phyloP scores from a whole-genome alignment of 345 rosid genomes.

The Draba incana region DNA sequence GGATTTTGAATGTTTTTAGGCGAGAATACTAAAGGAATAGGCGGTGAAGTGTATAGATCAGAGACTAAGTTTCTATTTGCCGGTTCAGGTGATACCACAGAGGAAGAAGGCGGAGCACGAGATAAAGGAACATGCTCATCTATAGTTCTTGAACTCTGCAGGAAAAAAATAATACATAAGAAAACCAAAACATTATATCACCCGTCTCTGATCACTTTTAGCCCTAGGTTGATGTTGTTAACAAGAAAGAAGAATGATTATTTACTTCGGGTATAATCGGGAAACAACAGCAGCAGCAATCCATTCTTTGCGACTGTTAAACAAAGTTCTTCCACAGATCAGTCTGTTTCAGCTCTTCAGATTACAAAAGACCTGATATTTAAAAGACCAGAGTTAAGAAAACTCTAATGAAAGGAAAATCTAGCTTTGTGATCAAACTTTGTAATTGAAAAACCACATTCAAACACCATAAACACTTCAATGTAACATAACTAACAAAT shows the following conservation, averaged over 20 bases:
- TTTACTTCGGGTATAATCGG: conserved; percentile 66
- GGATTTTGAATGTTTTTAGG: conserved; percentile 50
- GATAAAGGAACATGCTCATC: conserved; percentile 73
- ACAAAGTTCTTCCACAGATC: not conserved
- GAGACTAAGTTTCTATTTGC: conserved; percentile 67
- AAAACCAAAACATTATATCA: not conserved
- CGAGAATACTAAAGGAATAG: conserved; percentile 57
- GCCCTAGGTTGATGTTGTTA: not conserved
- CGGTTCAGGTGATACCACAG: conserved; percentile 51
- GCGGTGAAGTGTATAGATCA: conserved; percentile 67
- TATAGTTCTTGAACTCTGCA: conserved; percentile 59
- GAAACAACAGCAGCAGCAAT: conserved; percentile 90
- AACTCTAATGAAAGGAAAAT: not conserved
- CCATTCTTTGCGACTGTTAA: conserved; percentile 48
- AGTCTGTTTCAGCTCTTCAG: conserved; percentile 3
- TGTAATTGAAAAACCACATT: not conserved
- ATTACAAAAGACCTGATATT: conserved; percentile 18
- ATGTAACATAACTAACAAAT: not conserved
- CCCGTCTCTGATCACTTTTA: too few relatives aligned
- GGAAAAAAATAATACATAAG: conserved; percentile 23
- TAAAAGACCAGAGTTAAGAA: not conserved
- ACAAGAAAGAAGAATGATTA: conserved; percentile 40
- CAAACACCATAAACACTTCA: conserved; percentile 2
- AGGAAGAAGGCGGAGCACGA: conserved; percentile 46
- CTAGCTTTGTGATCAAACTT: conserved; percentile 10